Evolutionary conservation across 2,329 filamentous ascomycete genomes (phyloP).

Genomic region (Colletotrichum tamarilloi): DNA sequence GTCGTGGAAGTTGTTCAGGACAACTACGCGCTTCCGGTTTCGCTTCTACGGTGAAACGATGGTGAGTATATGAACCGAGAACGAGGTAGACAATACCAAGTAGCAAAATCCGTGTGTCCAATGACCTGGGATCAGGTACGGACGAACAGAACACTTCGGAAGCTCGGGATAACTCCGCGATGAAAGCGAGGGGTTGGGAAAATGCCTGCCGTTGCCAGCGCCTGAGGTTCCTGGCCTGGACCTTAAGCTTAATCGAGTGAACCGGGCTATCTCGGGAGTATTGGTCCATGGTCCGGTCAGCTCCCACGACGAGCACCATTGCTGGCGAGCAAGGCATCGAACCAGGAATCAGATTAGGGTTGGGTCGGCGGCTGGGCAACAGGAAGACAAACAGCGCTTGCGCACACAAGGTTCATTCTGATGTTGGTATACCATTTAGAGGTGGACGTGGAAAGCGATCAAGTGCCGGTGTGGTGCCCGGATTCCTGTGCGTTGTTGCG

Average conservation of each 20-base stretch:
- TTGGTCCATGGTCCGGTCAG: background rate
- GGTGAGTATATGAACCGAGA: background rate
- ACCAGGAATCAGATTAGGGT: background rate
- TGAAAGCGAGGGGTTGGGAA: background rate
- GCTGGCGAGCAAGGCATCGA: background rate
- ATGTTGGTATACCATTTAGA: background rate
- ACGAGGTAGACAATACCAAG: background rate
- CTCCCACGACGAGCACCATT: background rate
- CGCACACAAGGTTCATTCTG: background rate
- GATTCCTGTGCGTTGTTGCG: conserved; percentile 4
- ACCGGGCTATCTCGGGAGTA: background rate
- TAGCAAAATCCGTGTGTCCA: background rate
- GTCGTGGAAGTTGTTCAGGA: background rate
- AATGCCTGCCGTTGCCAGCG: background rate
- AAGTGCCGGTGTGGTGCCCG: conserved; percentile 6
- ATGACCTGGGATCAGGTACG: no score
- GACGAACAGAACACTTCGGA: background rate
- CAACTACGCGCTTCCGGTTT: background rate
- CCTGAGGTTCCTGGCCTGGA: no score
- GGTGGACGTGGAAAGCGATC: background rate
- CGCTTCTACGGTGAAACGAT: background rate
- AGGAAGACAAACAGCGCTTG: background rate
- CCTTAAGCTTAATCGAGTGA: background rate
- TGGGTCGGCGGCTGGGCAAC: conserved; percentile 12
- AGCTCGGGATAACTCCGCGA: no score